Evolutionary conservation across 176 grass and related monocot genomes (phyloP).

Genomic region (Phoenix roebelenii): DNA sequence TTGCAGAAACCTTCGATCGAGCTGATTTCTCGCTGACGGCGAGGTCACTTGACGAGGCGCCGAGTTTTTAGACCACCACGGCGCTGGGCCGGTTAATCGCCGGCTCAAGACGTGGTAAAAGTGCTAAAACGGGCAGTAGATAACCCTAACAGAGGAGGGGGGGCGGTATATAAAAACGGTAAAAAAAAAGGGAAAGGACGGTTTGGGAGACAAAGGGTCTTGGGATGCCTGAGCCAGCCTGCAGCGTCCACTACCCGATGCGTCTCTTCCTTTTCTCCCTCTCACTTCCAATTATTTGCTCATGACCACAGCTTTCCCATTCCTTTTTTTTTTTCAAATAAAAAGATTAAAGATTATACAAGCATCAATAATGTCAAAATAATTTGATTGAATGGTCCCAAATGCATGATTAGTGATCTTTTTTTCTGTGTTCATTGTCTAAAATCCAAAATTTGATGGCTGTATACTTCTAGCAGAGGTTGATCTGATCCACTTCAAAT

Average conservation of each 20-base stretch:
- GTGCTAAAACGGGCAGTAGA: background rate
- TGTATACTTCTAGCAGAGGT: too few species aligned
- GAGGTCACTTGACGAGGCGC: background rate
- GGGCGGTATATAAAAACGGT: background rate
- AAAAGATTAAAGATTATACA: too few species aligned
- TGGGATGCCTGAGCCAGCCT: slow-evolving; percentile 24
- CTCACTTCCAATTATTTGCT: background rate
- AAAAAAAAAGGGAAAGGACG: background rate
- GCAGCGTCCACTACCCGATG: slow-evolving; percentile 31
- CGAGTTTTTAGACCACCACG: background rate
- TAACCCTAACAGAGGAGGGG: background rate
- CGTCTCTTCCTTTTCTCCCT: background rate
- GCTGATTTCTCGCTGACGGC: background rate
- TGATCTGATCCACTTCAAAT: too few species aligned
- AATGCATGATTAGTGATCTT: too few species aligned
- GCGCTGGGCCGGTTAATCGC: background rate
- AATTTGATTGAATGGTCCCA: too few species aligned
- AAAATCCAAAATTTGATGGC: too few species aligned
- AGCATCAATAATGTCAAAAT: too few species aligned
- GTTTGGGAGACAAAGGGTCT: slow-evolving; percentile 26
- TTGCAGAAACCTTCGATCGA: too few species aligned
- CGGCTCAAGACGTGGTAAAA: too few species aligned
- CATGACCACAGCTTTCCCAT: background rate
- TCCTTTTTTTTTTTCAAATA: background rate
- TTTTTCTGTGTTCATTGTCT: too few species aligned